These are phyloP conservation scores for Pythium folliculosum DNA, from an alignment of 352 stramenopile genomes.

Conservation along the genomic window DNA sequence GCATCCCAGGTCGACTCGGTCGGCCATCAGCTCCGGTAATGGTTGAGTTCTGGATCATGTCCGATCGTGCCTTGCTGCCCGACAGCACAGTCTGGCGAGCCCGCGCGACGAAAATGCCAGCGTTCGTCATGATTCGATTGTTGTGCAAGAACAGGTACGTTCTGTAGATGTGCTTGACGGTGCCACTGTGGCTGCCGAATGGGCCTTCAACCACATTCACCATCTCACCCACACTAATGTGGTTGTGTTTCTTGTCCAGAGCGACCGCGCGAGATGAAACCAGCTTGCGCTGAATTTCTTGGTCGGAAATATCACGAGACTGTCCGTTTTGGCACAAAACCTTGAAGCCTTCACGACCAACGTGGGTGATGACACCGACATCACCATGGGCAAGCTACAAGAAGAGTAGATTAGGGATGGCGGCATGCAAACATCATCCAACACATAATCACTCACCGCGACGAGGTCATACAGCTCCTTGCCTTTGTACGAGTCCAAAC, in stretches of 20 bases:
- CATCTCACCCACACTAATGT: conserved; percentile 89
- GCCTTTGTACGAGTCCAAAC: conserved; percentile 88
- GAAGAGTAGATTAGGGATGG: conserved; percentile 1
- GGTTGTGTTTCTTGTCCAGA: conserved; percentile 90
- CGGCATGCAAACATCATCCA: background rate
- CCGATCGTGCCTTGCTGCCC: conserved; percentile 82
- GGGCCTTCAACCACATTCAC: conserved; percentile 88
- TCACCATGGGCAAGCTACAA: conserved; percentile 77
- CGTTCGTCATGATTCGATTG: conserved; percentile 88
- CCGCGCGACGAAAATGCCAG: conserved; percentile 88
- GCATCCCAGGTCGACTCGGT: conserved; percentile 32
- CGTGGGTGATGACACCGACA: conserved; percentile 90
- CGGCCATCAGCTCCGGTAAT: conserved; percentile 68
- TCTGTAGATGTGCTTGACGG: conserved; percentile 90
- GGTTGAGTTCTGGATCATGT: conserved; percentile 87
- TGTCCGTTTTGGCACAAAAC: conserved; percentile 87
- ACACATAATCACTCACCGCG: conserved; percentile 40
- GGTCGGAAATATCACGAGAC: conserved; percentile 80
- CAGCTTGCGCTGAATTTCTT: conserved; percentile 90
- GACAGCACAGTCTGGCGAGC: conserved; percentile 82
- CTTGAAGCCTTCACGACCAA: conserved; percentile 86
- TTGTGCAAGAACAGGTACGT: conserved; percentile 91
- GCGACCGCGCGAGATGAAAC: conserved; percentile 79
- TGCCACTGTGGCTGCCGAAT: conserved; percentile 84
- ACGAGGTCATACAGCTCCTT: conserved; percentile 91